These are phyloP conservation scores for Podospora sp. DNA, from an alignment of 495 filamentous ascomycete genomes.

Conservation along the genomic window DNA sequence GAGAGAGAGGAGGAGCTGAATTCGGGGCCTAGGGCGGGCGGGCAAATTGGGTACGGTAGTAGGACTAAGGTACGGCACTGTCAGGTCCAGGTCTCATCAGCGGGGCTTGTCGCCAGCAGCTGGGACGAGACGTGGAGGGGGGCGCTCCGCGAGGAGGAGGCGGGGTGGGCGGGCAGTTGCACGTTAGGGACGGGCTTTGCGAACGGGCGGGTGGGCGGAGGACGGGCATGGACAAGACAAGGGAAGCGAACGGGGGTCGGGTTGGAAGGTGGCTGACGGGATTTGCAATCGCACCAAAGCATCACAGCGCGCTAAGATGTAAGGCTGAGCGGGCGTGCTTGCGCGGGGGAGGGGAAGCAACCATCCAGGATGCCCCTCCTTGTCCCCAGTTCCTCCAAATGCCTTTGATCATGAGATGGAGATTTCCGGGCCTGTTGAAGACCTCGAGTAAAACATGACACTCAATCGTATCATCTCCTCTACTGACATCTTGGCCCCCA, in stretches of 20 bases:
- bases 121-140: not conserved
- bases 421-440: not conserved
- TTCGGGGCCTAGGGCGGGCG: slow-evolving; percentile 13
- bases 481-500: not conserved
- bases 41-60: slow-evolving; percentile 30
- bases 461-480: not conserved
- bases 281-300: slow-evolving; percentile 17
- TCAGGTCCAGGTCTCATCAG: slow-evolving; percentile 12
- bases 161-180: not conserved
- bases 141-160: not conserved
- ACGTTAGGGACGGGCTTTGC: not conserved
- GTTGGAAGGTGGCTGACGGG: slow-evolving; percentile 28
- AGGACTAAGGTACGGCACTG: not conserved
- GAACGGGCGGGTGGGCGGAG: not conserved
- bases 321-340: slow-evolving; percentile 30
- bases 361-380: not conserved
- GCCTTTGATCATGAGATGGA: not conserved
- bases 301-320: slow-evolving; percentile 27
- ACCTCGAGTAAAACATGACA: not conserved
- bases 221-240: slow-evolving; percentile 3
- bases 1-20: slow-evolving; percentile 22
- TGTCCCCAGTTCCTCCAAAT: not conserved
- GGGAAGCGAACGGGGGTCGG: not conserved
- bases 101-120: slow-evolving; percentile 1
- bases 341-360: slow-evolving; percentile 1